Evolutionary conservation across 352 stramenopile species (phyloP).

Genomic region (Aphanomyces cochlioides): DNA sequence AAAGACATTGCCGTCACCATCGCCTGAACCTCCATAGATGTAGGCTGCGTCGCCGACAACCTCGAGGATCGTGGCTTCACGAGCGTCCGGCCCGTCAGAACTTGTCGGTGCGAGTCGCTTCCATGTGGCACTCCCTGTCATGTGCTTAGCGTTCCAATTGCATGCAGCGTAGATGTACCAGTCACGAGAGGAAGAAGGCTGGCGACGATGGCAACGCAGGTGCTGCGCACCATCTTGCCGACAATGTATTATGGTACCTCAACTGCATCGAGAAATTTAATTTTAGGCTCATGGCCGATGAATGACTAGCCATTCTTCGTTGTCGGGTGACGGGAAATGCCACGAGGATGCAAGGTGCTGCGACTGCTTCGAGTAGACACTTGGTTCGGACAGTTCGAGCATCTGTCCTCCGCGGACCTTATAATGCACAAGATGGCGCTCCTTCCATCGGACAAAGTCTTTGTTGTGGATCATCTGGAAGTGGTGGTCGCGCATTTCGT

Average conservation of each 20-base stretch:
- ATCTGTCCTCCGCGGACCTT: constrained; percentile 38
- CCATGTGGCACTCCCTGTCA: background rate
- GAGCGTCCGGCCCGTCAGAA: background rate
- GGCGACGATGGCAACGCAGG: background rate
- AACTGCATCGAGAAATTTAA: background rate
- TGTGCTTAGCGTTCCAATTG: background rate
- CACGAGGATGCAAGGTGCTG: constrained; percentile 57
- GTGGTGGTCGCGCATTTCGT: constrained; percentile 99
- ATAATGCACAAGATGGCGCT: constrained; percentile 95
- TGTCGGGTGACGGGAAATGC: constrained; percentile 55
- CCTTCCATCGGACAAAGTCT: constrained; percentile 96
- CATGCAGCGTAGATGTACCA: background rate
- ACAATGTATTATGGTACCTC: background rate
- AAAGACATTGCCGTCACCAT: constrained; percentile 20
- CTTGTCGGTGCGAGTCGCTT: background rate
- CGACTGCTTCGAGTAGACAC: constrained; percentile 52
- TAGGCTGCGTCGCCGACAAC: constrained; percentile 10
- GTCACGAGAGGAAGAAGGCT: too few relatives aligned
- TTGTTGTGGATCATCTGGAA: constrained; percentile 97
- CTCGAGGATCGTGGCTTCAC: constrained; percentile 5
- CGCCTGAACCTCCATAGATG: constrained; percentile 24
- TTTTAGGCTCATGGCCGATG: background rate
- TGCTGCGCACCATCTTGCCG: background rate
- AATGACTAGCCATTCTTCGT: constrained; percentile 40
- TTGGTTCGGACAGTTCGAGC: constrained; percentile 52